phyloP scores from a whole-genome alignment of 1,139 yeast species.

The Meyerozyma sp. region DNA sequence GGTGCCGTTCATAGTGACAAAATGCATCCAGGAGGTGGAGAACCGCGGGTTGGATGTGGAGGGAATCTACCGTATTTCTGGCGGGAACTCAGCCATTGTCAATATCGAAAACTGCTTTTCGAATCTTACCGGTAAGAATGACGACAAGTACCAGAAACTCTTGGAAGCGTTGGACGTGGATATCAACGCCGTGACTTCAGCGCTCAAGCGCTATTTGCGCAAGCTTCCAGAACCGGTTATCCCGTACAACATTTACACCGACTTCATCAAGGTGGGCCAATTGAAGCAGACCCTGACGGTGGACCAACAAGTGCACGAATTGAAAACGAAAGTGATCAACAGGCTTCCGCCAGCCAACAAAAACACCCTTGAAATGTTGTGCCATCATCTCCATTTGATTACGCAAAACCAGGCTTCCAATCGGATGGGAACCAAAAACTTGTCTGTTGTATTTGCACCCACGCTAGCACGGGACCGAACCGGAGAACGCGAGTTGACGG shows the following conservation, averaged over 20 bases:
- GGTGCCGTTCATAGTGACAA: constrained; percentile 67
- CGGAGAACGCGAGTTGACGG: constrained; percentile 81
- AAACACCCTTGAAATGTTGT: constrained; percentile 48
- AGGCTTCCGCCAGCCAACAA: constrained; percentile 67
- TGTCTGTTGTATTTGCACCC: constrained; percentile 95
- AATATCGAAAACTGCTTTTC: constrained; percentile 47
- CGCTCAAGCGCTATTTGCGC: constrained; percentile 80
- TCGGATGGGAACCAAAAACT: constrained; percentile 75
- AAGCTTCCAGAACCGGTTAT: constrained; percentile 83
- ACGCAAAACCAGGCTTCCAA: constrained; percentile 44
- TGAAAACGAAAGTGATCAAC: constrained; percentile 19
- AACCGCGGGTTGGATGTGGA: constrained; percentile 65
- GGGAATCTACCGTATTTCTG: constrained; percentile 89
- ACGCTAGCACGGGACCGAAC: constrained; percentile 77
- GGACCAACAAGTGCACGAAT: constrained; percentile 30
- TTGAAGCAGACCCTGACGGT: constrained; percentile 28
- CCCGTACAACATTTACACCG: constrained; percentile 63
- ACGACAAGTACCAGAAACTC: constrained; percentile 37
- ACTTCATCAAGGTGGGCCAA: constrained; percentile 43
- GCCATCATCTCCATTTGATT: constrained; percentile 61
- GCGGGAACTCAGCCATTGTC: constrained; percentile 74
- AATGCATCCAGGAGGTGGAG: constrained; percentile 80
- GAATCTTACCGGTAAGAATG: constrained; percentile 19
- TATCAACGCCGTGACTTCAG: constrained; percentile 81
- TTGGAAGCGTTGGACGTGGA: constrained; percentile 57